Evolutionary conservation across 148 eudicot genomes (phyloP).

Genomic region (Drosera capensis): DNA sequence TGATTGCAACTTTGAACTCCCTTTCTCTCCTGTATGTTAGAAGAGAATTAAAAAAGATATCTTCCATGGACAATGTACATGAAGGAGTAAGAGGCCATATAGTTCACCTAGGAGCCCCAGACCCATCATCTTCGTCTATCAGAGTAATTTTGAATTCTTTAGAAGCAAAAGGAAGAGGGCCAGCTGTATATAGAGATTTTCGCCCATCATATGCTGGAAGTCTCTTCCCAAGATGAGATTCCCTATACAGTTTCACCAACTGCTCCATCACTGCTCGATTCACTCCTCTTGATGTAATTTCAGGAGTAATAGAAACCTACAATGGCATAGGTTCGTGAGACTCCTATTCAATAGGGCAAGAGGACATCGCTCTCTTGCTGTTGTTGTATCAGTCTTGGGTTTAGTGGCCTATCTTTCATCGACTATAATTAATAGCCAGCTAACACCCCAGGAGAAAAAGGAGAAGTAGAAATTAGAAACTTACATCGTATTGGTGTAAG

Average conservation of each 20-base stretch:
- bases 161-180: constrained; percentile 27
- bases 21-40: constrained; percentile 19
- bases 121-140: constrained; percentile 19
- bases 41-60: neutral
- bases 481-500: no score
- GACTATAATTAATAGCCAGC: no score
- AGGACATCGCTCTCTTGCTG: no score
- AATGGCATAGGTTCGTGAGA: no score
- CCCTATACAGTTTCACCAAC: constrained; percentile 16
- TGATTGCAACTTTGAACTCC: constrained; percentile 29
- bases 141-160: constrained; percentile 27
- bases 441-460: no score
- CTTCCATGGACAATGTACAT: neutral
- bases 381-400: no score
- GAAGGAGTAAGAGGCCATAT: neutral
- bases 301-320: constrained; percentile 36
- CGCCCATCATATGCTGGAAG: constrained; percentile 43
- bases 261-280: constrained; percentile 23
- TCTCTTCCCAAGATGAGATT: constrained; percentile 26
- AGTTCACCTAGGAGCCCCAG: constrained; percentile 2
- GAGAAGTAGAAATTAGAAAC: no score
- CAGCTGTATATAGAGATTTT: constrained; percentile 34
- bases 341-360: no score
- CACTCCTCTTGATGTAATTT: constrained; percentile 19
- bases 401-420: no score